These are phyloP conservation scores for Fusarium guadeloupense DNA, from an alignment of 2,329 filamentous ascomycete species.

Conservation along the genomic window DNA sequence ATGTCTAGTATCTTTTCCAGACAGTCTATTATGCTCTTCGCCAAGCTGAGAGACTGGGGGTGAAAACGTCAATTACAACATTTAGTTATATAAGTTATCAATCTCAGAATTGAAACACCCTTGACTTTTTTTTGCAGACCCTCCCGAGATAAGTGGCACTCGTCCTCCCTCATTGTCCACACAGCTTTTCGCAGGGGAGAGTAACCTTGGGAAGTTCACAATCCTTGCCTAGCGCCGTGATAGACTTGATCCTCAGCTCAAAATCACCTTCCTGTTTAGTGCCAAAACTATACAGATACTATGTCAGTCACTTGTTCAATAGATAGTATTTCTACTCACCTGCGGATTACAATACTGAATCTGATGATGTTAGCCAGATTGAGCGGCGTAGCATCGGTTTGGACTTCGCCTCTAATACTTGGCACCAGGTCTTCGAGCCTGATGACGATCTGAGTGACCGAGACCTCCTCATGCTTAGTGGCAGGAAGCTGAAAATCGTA, in stretches of 20 bases:
- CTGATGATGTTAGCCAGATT: neutral
- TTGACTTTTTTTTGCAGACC: too few relatives aligned
- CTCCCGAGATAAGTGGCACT: too few relatives aligned
- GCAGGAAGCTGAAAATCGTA: neutral
- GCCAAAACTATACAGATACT: neutral
- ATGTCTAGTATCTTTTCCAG: too few relatives aligned
- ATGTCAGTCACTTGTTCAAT: neutral
- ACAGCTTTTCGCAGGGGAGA: neutral
- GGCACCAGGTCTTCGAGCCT: neutral
- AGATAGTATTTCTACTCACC: neutral
- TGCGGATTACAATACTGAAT: conserved; percentile 1
- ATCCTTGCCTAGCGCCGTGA: neutral
- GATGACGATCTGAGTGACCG: neutral
- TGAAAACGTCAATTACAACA: too few relatives aligned
- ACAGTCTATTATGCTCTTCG: too few relatives aligned
- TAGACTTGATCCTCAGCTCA: conserved; percentile 4
- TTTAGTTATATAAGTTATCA: too few relatives aligned
- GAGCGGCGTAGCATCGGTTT: neutral
- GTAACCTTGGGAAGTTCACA: neutral
- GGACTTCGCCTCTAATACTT: neutral
- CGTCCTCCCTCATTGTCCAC: too few relatives aligned
- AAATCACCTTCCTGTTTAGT: neutral
- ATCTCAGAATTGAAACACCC: too few relatives aligned
- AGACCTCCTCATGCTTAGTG: neutral
- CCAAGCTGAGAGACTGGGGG: too few relatives aligned